These are phyloP conservation scores for Codiaeum variegatum DNA, from an alignment of 441 rosid species.

Conservation along the genomic window DNA sequence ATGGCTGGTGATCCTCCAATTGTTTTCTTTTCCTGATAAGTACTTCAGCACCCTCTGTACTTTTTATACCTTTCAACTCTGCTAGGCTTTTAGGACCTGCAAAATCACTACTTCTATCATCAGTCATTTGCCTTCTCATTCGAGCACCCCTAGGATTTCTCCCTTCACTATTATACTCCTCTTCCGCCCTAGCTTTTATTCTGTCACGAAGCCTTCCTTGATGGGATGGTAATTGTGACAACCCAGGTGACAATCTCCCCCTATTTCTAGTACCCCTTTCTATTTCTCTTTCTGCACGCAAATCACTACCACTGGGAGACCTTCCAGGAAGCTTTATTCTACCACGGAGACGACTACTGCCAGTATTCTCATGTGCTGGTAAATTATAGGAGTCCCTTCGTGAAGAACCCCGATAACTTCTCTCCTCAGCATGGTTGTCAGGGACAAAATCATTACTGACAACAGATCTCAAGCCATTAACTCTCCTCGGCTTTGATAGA, in stretches of 20 bases:
- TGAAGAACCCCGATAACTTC: constrained; percentile 40
- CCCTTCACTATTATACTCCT: constrained; percentile 38
- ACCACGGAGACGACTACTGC: constrained; percentile 65
- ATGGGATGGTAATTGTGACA: constrained; percentile 31
- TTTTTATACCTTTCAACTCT: constrained; percentile 47
- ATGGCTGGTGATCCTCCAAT: constrained; percentile 41
- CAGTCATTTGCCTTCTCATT: constrained; percentile 45
- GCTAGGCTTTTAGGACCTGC: constrained; percentile 60
- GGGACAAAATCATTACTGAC: constrained; percentile 50
- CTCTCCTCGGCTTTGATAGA: constrained; percentile 65
- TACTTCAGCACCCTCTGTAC: constrained; percentile 31
- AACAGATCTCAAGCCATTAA: constrained; percentile 63
- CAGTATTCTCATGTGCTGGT: constrained; percentile 39
- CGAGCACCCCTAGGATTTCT: constrained; percentile 34
- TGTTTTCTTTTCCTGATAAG: constrained; percentile 57
- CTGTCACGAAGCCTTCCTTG: constrained; percentile 59
- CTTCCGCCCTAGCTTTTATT: constrained; percentile 44
- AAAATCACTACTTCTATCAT: constrained; percentile 33
- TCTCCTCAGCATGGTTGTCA: constrained; percentile 40
- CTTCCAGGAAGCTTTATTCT: constrained; percentile 78
- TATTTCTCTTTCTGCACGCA: constrained; percentile 43
- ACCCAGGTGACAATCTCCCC: constrained; percentile 45
- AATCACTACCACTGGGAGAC: constrained; percentile 36
- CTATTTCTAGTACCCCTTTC: constrained; percentile 51
- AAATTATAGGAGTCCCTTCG: constrained; percentile 39